Percentiles rank a stretch among this genome's conserved stretches.
These are phyloP conservation scores for Helianthus annuus DNA, from an alignment of 129 eudicot species.

Conservation along the genomic window HanXRQr2.0-SUNRISE NC_035440.2:108215039-108215538, in stretches of 20 bases:
- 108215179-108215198: no score
- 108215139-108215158: no score
- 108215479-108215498: constrained; percentile 74
- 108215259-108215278: not conserved
- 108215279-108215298: not conserved
- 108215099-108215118: no score
- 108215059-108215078: no score
- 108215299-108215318: not conserved
- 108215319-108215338: not conserved
- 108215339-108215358: constrained; percentile 44
- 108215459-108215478: constrained; percentile 64
- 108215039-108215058: no score
- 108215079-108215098: no score
- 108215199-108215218: no score
- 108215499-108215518: constrained; percentile 68
- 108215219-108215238: no score
- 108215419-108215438: constrained; percentile 85
- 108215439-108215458: constrained; percentile 69
- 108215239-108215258: no score
- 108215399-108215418: constrained; percentile 79
- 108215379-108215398: constrained; percentile 74
- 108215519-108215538: constrained; percentile 68
- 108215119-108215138: no score
- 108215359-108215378: constrained; percentile 70
- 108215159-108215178: no score